Conservation (phyloP, 2,329 filamentous ascomycete species). For the Cladosporium sp. region DNA sequence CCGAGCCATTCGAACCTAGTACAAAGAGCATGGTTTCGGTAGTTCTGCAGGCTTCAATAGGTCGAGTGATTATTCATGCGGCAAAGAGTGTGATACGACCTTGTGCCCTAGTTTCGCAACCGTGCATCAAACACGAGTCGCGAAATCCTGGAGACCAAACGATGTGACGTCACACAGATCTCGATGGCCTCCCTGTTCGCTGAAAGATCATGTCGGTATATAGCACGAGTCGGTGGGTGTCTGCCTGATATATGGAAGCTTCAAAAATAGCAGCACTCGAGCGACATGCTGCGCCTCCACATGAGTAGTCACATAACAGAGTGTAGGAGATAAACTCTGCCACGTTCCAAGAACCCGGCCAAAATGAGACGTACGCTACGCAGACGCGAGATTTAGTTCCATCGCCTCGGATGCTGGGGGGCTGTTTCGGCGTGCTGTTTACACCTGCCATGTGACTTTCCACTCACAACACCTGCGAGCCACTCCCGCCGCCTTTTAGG, state of each 20-base stretch:
- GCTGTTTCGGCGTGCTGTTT: constrained; percentile 1
- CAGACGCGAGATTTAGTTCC: not conserved
- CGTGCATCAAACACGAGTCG: constrained; percentile 5
- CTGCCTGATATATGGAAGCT: no score
- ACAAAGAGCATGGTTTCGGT: constrained; percentile 19
- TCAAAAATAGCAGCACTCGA: no score
- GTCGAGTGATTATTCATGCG: not conserved
- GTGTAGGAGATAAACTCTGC: no score
- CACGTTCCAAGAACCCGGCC: not conserved
- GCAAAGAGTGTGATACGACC: no score
- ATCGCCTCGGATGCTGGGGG: not conserved
- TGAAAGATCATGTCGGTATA: no score
- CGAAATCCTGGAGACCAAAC: not conserved
- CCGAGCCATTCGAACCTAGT: constrained; percentile 50
- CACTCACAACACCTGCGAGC: not conserved
- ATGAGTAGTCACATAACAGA: no score
- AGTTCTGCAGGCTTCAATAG: not conserved
- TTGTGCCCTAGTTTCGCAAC: not conserved
- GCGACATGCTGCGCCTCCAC: no score
- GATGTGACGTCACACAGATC: constrained; percentile 1
- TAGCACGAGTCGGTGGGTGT: no score
- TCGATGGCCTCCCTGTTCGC: no score
- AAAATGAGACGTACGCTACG: not conserved
- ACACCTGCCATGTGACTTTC: constrained; percentile 7
- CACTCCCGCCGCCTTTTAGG: not conserved